phyloP scores from a whole-genome alignment of 257 asterid species.

The Coffea canephora region DNA sequence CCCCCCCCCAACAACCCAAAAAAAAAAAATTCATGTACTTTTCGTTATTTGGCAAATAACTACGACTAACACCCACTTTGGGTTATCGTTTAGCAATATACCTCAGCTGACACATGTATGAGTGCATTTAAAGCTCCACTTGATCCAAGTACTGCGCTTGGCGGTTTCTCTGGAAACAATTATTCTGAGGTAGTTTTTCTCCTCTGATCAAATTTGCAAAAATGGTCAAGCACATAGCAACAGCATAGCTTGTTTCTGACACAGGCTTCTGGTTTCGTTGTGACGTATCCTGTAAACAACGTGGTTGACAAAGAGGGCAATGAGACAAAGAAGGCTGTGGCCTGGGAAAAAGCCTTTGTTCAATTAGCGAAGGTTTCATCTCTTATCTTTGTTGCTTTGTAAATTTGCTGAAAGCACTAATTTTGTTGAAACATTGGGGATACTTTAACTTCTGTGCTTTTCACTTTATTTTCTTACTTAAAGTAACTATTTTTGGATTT shows the following conservation, averaged over 20 bases:
- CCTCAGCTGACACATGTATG: conserved; percentile 79
- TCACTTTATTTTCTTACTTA: neutral
- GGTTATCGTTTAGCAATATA: conserved; percentile 58
- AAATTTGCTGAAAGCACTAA: conserved; percentile 13
- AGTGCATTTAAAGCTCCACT: conserved; percentile 97
- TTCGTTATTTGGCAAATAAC: neutral
- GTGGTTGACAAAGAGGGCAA: conserved; percentile 77
- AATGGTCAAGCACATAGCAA: conserved; percentile 4
- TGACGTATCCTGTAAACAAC: conserved; percentile 95
- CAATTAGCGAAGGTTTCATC: conserved; percentile 77
- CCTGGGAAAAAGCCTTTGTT: conserved; percentile 98
- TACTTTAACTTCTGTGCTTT: neutral
- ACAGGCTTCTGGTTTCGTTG: conserved; percentile 94
- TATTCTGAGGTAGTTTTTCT: conserved; percentile 65
- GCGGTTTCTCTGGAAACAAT: conserved; percentile 91
- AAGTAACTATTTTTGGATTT: neutral
- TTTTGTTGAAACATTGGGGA: neutral
- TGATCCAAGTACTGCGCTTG: conserved; percentile 95
- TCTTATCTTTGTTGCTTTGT: conserved; percentile 13
- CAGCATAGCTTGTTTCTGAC: conserved; percentile 19
- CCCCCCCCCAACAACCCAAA: too few relatives aligned
- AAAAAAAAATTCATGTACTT: too few relatives aligned
- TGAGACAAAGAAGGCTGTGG: conserved; percentile 70
- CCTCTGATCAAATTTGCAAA: conserved; percentile 6
- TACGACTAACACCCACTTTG: neutral